phyloP scores from a whole-genome alignment of 148 eudicot genomes.

The Nepenthes gracilis region DNA sequence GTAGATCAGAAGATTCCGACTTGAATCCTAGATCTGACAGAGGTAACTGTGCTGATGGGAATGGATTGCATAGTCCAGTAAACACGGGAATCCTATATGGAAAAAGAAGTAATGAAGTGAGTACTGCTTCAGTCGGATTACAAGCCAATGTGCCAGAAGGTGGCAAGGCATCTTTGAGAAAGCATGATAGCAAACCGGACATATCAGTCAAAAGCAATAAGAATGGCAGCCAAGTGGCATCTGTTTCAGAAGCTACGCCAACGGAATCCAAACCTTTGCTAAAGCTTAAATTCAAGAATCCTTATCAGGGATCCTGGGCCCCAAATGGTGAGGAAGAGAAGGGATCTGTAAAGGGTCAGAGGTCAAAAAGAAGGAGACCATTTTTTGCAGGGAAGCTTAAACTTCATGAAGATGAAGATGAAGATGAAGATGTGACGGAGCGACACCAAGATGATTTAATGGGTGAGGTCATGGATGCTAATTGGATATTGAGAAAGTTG shows the following conservation, averaged over 20 bases:
- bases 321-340: constrained; percentile 56
- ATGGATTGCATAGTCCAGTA: constrained; percentile 30
- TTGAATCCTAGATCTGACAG: constrained; percentile 20
- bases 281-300: constrained; percentile 73
- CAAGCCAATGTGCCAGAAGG: constrained; percentile 27
- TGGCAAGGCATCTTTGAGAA: constrained; percentile 33
- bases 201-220: constrained; percentile 24
- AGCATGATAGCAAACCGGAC: constrained; percentile 28
- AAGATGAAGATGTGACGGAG: constrained; percentile 34
- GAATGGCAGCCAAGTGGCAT: constrained; percentile 14
- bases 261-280: constrained; percentile 69
- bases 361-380: constrained; percentile 83
- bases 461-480: constrained; percentile 63
- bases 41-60: constrained; percentile 19
- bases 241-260: constrained; percentile 22
- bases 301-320: constrained; percentile 43
- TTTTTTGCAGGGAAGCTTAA: constrained; percentile 25
- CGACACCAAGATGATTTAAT: constrained; percentile 29
- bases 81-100: constrained; percentile 15
- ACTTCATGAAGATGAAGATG: constrained; percentile 30
- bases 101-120: constrained; percentile 24
- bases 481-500: constrained; percentile 74
- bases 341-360: constrained; percentile 69
- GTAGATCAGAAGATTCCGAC: constrained; percentile 26
- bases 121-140: constrained; percentile 15